A percentile compares a stretch with the other conserved stretches of the same genome.
These are phyloP conservation scores for Trichoderma sp. DNA, from an alignment of 2,329 filamentous ascomycete genomes.

Conservation along the genomic window DNA sequence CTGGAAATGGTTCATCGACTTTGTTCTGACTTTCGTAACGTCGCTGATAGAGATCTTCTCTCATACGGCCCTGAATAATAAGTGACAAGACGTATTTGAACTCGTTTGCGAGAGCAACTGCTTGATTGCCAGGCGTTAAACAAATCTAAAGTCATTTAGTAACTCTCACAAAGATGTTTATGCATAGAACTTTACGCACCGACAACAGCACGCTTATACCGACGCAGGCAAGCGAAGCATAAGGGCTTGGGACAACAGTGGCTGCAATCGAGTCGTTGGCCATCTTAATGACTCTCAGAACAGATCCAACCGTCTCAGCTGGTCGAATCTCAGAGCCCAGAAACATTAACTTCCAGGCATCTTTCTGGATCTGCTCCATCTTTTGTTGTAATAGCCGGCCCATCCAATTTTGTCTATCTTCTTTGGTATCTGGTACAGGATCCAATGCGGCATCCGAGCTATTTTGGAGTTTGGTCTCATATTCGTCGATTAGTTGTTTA, in stretches of 20 bases:
- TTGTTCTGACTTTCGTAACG: neutral
- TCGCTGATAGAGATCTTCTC: conserved; percentile 3
- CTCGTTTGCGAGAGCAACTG: neutral
- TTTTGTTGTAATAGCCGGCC: neutral
- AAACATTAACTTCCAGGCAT: neutral
- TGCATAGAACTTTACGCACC: neutral
- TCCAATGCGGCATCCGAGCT: neutral
- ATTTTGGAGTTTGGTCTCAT: neutral
- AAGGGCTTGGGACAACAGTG: neutral
- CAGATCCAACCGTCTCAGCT: neutral
- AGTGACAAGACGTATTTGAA: neutral
- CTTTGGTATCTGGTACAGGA: neutral
- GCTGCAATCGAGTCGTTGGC: neutral
- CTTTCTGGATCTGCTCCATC: neutral
- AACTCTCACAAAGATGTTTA: neutral
- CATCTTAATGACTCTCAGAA: neutral
- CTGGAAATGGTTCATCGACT: neutral
- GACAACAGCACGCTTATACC: neutral
- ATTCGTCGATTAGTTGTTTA: neutral
- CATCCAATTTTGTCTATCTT: neutral
- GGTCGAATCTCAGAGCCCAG: neutral
- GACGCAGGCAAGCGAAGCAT: neutral
- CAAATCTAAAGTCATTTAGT: neutral
- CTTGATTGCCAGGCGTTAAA: neutral
- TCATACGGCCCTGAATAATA: neutral